These are phyloP conservation scores for Colletotrichum sp. DNA, from an alignment of 2,329 filamentous ascomycete genomes.

Conservation along the genomic window DNA sequence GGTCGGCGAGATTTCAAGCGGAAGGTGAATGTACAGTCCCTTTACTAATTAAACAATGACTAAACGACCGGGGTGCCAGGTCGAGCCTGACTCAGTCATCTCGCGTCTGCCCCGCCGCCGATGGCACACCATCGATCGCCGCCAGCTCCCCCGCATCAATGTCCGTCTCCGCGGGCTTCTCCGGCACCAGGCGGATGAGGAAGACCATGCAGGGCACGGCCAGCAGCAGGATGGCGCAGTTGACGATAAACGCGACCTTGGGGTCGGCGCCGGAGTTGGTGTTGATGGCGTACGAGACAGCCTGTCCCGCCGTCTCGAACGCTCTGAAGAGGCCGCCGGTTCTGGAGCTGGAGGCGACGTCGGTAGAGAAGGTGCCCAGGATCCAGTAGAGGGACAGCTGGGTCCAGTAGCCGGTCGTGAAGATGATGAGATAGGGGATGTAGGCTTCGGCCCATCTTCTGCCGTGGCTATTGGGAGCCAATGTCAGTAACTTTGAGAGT, in stretches of 20 bases:
- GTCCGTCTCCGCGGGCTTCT: neutral
- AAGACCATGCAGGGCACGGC: conserved; percentile 5
- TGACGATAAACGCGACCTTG: neutral
- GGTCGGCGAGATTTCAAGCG: neutral
- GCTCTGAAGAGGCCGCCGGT: conserved; percentile 32
- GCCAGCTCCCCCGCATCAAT: neutral
- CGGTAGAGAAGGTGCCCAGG: conserved; percentile 37
- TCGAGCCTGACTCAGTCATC: neutral
- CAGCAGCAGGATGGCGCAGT: neutral
- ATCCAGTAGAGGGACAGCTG: conserved; percentile 38
- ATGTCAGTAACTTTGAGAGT: neutral
- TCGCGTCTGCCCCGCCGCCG: neutral
- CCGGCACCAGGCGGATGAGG: conserved; percentile 1
- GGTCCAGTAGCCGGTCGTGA: conserved; percentile 2
- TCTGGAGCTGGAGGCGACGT: conserved; percentile 33
- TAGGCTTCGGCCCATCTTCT: conserved; percentile 12
- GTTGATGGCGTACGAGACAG: conserved; percentile 33
- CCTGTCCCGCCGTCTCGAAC: conserved; percentile 32
- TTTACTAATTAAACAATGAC: neutral
- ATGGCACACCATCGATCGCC: neutral
- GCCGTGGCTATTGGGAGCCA: neutral
- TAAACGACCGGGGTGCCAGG: neutral
- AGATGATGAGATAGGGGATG: conserved; percentile 3
- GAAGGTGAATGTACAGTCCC: neutral
- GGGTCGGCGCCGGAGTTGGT: conserved; percentile 20